These are phyloP conservation scores for Podospora pseudoanserina DNA, from an alignment of 495 filamentous ascomycete species.

Conservation along the genomic window DNA sequence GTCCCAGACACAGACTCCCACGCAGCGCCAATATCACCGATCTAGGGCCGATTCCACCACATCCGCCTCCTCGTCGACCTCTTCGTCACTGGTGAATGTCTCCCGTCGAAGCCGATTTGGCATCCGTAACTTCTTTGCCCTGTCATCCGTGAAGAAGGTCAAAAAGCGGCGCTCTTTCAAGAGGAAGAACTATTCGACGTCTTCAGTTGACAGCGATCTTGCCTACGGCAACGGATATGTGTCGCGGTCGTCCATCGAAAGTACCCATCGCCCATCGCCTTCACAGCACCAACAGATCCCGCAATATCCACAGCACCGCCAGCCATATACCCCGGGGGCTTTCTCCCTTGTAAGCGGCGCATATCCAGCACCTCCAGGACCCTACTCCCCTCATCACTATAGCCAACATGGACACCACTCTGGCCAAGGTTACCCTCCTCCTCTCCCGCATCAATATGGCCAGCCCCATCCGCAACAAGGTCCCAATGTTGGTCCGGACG, in stretches of 20 bases:
- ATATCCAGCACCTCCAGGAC: slow-evolving; percentile 13
- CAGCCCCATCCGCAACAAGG: slow-evolving; percentile 18
- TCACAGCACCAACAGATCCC: slow-evolving; percentile 10
- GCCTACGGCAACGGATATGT: slow-evolving; percentile 55
- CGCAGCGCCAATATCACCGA: background rate
- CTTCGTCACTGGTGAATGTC: slow-evolving; percentile 47
- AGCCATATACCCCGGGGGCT: slow-evolving; percentile 6
- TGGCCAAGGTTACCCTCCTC: background rate
- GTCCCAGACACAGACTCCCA: slow-evolving; percentile 35
- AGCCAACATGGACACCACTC: background rate
- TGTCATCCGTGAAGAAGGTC: slow-evolving; percentile 40
- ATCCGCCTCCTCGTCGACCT: slow-evolving; percentile 41
- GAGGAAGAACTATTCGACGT: slow-evolving; percentile 46
- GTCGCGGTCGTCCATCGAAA: slow-evolving; percentile 34
- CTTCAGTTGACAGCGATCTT: slow-evolving; percentile 49
- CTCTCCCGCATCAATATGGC: slow-evolving; percentile 1
- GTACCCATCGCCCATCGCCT: slow-evolving; percentile 13
- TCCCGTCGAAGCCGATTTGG: slow-evolving; percentile 42
- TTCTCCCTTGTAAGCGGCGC: slow-evolving; percentile 1
- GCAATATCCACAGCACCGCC: slow-evolving; percentile 20
- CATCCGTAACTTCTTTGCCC: slow-evolving; percentile 43
- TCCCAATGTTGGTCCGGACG: slow-evolving; percentile 28
- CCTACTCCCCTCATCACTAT: slow-evolving; percentile 12
- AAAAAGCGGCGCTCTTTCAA: slow-evolving; percentile 42
- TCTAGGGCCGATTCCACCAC: slow-evolving; percentile 37